Base-by-base conservation (phyloP, 306 rosid genomes). In the Glycine latifolia region DNA sequence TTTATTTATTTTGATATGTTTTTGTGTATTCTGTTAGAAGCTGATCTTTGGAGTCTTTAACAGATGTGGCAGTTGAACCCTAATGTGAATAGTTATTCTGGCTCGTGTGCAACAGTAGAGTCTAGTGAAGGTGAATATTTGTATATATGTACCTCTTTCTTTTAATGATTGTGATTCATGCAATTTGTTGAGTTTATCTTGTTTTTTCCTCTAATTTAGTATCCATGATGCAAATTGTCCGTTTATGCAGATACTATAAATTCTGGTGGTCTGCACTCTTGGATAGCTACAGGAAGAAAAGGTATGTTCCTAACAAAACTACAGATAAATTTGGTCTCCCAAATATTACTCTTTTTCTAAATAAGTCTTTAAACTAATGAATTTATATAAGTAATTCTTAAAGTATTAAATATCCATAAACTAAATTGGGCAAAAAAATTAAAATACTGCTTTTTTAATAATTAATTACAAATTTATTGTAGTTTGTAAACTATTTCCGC, bases 61-160 rank as follows among this genome's bases (percentile, higher is more conserved):
- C 90, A 95, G 98, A 88, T 93, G 91, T 93, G 99, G 99, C 90
- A 91, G 74, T 76, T 88, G 87, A 87, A 87, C 81, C 60, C 60
- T 59, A 91, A 95, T 81, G 91, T 73, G 76, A 95, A 93, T 79
- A 88, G 91, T 61, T 88, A 95, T 84, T 93, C 97, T 3, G 90
- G 99, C 33, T 84, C 85, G 11, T 95, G 99, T 78, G 99, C 97
- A 71, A 88, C 91, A 15, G 71, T 90, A 69, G 82, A 87, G 59
- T 16, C 87, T 59, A 54, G 65, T 17, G 35, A 78, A 93, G 98
- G 96, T 91, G 79, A 79, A 71, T 39, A 47, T 83, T 52, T 50
- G 35, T 66, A 73, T 8, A 70, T 63, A 33, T 47, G 8, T 43
- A 69, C 71, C 15, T n/a, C 66, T 60, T 75, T 60, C 48, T 59